A percentile compares a stretch with the other conserved stretches of the same genome.
These are phyloP conservation scores for Parathielavia hyrcaniae DNA, from an alignment of 495 filamentous ascomycete genomes.

Conservation along the genomic window DNA sequence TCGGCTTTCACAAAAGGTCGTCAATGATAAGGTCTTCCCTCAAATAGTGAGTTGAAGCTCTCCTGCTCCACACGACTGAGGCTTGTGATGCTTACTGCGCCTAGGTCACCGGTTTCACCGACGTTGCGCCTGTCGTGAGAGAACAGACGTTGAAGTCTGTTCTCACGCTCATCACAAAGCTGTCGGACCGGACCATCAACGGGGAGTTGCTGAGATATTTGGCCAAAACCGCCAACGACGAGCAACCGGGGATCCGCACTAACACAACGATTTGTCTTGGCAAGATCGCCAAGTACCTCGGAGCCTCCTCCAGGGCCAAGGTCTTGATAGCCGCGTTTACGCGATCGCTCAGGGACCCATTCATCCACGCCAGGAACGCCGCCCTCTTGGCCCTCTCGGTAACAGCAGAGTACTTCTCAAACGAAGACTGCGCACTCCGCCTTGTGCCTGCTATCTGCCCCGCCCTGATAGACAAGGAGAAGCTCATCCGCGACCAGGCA, in stretches of 20 bases:
- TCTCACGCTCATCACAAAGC: conserved; percentile 73
- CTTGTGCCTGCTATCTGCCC: conserved; percentile 81
- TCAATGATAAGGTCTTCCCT: conserved; percentile 95
- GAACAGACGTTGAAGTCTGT: conserved; percentile 95
- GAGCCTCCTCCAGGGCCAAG: conserved; percentile 70
- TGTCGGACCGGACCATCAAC: conserved; percentile 88
- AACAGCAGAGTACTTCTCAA: conserved; percentile 77
- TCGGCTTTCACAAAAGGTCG: conserved; percentile 76
- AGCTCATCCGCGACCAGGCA: conserved; percentile 84
- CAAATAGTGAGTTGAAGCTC: conserved; percentile 57
- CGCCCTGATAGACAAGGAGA: conserved; percentile 76
- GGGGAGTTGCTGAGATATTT: conserved; percentile 86
- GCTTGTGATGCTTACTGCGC: not conserved
- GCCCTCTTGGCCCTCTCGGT: conserved; percentile 77
- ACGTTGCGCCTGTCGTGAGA: conserved; percentile 81
- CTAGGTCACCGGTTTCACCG: conserved; percentile 81
- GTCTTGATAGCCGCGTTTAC: conserved; percentile 89
- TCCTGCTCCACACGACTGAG: not conserved
- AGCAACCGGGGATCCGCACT: conserved; percentile 93
- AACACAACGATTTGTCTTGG: conserved; percentile 97
- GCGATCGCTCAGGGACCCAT: conserved; percentile 83
- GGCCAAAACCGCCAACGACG: conserved; percentile 94
- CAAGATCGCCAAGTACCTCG: conserved; percentile 86
- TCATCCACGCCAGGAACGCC: conserved; percentile 86
- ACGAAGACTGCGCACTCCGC: conserved; percentile 81